These are phyloP conservation scores for Tuber melanosporum DNA, from an alignment of 495 filamentous ascomycete genomes.

Conservation along the genomic window DNA sequence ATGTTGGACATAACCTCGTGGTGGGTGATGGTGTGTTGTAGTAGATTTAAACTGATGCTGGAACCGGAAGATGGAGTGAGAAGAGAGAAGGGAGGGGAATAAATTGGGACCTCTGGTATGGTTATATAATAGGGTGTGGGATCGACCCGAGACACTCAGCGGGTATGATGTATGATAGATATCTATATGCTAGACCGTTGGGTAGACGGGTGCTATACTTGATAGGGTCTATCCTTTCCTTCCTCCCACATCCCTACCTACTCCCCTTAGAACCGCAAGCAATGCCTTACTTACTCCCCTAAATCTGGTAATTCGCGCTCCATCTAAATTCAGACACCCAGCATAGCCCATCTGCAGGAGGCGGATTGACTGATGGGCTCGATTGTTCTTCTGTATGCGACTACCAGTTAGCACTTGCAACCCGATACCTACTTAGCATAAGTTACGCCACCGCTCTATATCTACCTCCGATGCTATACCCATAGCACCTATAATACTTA, in stretches of 20 bases:
- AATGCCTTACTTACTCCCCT: background rate
- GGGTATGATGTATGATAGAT: background rate
- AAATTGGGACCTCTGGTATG: slow-evolving; percentile 1
- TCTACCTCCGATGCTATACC: background rate
- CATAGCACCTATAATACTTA: background rate
- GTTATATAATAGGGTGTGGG: background rate
- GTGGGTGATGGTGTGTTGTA: background rate
- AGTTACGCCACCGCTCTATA: background rate
- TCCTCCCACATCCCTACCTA: background rate
- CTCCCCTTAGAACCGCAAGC: background rate
- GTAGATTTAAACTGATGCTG: background rate
- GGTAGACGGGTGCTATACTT: background rate
- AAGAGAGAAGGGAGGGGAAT: background rate
- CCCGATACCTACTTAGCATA: background rate
- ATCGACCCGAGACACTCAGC: background rate
- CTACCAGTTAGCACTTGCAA: background rate
- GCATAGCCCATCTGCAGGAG: background rate
- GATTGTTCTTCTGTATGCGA: background rate
- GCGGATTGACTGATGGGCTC: background rate
- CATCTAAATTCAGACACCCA: background rate
- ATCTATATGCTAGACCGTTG: background rate
- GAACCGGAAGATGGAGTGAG: background rate
- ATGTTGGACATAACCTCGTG: background rate
- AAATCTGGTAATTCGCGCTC: background rate
- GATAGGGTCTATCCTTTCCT: background rate